Base-by-base conservation (phyloP, 163 green algal species). In the Smithsoniella earleae region DNA sequence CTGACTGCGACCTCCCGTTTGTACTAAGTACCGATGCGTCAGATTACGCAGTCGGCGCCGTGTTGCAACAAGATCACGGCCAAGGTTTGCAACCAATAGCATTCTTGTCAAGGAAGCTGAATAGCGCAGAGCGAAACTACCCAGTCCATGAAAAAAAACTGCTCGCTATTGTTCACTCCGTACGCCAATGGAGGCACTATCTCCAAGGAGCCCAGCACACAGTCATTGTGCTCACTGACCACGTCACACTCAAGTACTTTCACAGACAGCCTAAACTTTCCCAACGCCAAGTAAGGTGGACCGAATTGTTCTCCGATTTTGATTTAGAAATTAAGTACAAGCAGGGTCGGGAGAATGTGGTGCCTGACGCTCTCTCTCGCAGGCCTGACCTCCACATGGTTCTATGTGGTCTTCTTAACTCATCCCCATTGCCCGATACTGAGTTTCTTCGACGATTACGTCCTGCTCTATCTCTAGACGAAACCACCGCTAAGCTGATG, bases 171-270 rank as follows among this genome's bases (percentile, higher is more conserved):
- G 73, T 77, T 18, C 75, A 80, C 62, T 54, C 72, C 10, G 2
- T 80, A 3, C 63, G 65, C 44, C 43, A 40, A 6, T 80, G 65
- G 30, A 37, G 72, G 3, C 62, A 69, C 31, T 83, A 86, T 10
- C n/a, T 86, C 1, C 30, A 80, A 10, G 73, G 73, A 1, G 0
- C 27, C 10, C n/a, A 65, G 16, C 44, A 82, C 5, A 69, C 20
- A 0, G 66, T 86, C 2, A 46, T 66, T 58, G 52, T 85, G 27
- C 63, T 36, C 76, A 83, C 80, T 43, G 82, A 88, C 52, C 78
- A 88, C 74, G 45, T 75, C 27, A 77, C 78, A 2, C 36, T 88
- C 0, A 38, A 72, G 2, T 78, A 77, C 46, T 78, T 86, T 22
- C 46, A 77, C 20, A 78, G 62, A 6, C 79, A 85, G 37, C 63